Conservation (phyloP, 805 yeast species). For the Monosporozyma siamensis region DNA sequence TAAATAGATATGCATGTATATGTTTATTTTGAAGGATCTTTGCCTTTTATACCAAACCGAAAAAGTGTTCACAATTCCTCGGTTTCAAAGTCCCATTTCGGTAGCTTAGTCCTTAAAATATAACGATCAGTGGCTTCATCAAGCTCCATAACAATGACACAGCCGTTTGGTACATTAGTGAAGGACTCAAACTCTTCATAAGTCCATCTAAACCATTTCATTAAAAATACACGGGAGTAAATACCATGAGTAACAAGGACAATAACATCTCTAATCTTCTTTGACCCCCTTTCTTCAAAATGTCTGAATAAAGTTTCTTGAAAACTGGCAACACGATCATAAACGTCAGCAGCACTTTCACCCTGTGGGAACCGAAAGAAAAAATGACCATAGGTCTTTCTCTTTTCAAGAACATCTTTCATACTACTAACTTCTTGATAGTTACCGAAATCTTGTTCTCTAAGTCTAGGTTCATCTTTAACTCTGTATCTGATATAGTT, state of each 20-base stretch:
- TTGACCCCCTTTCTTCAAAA: conserved; percentile 46
- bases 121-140: conserved; percentile 42
- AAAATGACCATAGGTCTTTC: conserved; percentile 82
- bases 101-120: conserved; percentile 48
- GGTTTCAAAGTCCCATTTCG: conserved; percentile 44
- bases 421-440: conserved; percentile 72
- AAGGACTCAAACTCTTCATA: conserved; percentile 82
- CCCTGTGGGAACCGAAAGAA: conserved; percentile 89
- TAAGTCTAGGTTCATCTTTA: conserved; percentile 80
- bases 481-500: conserved; percentile 41
- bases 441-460: conserved; percentile 94
- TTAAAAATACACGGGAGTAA: conserved; percentile 84
- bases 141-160: conserved; percentile 68
- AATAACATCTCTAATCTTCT: conserved; percentile 65
- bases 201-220: conserved; percentile 93
- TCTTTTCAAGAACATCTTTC: conserved; percentile 72
- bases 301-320: conserved; percentile 81
- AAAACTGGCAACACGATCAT: conserved; percentile 82
- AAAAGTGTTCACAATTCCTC: too few relatives aligned
- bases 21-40: too few relatives aligned
- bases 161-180: conserved; percentile 78
- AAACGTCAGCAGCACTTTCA: conserved; percentile 93
- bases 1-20: too few relatives aligned
- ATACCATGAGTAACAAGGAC: conserved; percentile 89
- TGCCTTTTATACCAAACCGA: too few relatives aligned